These are phyloP conservation scores for Colletotrichum agaves DNA, from an alignment of 2,329 filamentous ascomycete genomes.

Conservation along the genomic window DNA sequence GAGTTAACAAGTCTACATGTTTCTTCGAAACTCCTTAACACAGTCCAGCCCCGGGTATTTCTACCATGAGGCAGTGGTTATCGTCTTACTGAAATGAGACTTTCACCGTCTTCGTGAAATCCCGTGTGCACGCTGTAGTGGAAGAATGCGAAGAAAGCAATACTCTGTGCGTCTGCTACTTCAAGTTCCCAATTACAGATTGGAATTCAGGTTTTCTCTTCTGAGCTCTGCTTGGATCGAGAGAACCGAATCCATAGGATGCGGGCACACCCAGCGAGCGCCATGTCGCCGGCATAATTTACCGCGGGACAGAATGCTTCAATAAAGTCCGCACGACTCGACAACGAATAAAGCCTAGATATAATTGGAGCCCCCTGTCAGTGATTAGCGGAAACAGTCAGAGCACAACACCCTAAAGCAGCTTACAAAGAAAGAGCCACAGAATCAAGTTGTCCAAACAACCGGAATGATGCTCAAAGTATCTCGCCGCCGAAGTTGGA, in stretches of 20 bases:
- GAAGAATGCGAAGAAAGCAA: no score
- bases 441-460: slow-evolving; percentile 44
- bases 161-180: no score
- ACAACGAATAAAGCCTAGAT: slow-evolving; percentile 42
- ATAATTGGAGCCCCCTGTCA: slow-evolving; percentile 43
- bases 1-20: no score
- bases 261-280: slow-evolving; percentile 35
- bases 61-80: no score
- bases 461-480: slow-evolving; percentile 43
- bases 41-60: no score
- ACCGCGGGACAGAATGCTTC: slow-evolving; percentile 42
- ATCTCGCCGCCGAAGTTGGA: slow-evolving; percentile 40
- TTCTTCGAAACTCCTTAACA: no score
- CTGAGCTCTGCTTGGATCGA: not conserved
- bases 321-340: slow-evolving; percentile 35
- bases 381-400: no score
- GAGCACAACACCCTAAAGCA: not conserved
- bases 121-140: no score
- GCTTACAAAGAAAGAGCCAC: slow-evolving; percentile 44
- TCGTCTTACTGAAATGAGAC: no score
- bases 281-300: slow-evolving; percentile 44
- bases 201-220: not conserved
- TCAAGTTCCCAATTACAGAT: no score
- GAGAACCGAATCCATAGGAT: slow-evolving; percentile 10
- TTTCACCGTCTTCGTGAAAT: no score